Evolutionary conservation across 805 yeast genomes (phyloP).

Genomic region (Kuraishia hungarica): DNA sequence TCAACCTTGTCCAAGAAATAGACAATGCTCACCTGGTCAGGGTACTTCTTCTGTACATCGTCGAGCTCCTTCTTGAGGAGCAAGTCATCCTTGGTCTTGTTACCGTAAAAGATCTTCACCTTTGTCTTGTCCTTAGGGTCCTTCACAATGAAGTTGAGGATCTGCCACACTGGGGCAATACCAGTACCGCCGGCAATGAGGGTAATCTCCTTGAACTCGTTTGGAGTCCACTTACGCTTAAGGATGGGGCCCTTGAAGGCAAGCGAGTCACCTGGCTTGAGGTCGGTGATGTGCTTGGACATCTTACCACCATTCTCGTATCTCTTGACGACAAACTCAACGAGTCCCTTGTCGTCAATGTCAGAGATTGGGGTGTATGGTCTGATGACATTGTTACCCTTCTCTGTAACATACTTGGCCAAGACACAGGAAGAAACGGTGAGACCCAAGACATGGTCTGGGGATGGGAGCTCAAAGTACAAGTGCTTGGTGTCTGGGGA

Average conservation of each 20-base stretch:
- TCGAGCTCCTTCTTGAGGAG: slow-evolving; percentile 76
- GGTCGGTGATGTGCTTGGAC: slow-evolving; percentile 60
- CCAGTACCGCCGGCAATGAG: slow-evolving; percentile 96
- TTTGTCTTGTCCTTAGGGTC: slow-evolving; percentile 87
- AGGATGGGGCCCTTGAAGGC: slow-evolving; percentile 90
- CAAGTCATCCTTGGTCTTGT: slow-evolving; percentile 69
- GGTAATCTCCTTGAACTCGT: slow-evolving; percentile 70
- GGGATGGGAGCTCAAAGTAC: slow-evolving; percentile 58
- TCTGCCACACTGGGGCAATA: slow-evolving; percentile 91
- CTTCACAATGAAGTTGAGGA: slow-evolving; percentile 64
- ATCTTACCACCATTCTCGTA: slow-evolving; percentile 87
- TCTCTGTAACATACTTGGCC: slow-evolving; percentile 73
- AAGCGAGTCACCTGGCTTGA: slow-evolving; percentile 73
- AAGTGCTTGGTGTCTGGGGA: slow-evolving; percentile 61
- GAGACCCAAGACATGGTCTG: slow-evolving; percentile 68
- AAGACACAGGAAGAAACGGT: slow-evolving; percentile 71
- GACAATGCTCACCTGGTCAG: slow-evolving; percentile 68
- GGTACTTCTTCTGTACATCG: slow-evolving; percentile 50
- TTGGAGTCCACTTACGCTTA: slow-evolving; percentile 88
- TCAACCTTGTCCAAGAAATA: slow-evolving; percentile 68
- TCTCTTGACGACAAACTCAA: slow-evolving; percentile 76
- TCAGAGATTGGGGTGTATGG: slow-evolving; percentile 85
- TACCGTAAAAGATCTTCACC: slow-evolving; percentile 76
- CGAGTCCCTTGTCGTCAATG: slow-evolving; percentile 56
- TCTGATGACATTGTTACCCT: slow-evolving; percentile 82